A percentile compares a stretch with the other conserved stretches of the same genome.
Evolutionary conservation across 495 filamentous ascomycete genomes (phyloP).

Genomic region (Penicillium bovifimosum): DNA sequence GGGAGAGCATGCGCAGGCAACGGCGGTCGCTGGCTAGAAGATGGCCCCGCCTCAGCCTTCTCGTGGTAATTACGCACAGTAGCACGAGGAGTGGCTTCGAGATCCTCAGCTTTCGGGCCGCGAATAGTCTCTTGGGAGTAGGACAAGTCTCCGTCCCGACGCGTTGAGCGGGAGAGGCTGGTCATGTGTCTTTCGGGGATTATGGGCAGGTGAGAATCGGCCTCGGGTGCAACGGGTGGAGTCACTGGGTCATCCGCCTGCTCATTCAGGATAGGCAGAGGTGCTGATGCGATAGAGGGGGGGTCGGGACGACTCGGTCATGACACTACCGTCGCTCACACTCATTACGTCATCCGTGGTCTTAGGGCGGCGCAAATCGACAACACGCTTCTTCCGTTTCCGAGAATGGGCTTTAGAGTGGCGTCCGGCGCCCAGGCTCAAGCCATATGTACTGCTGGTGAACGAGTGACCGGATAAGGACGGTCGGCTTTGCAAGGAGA

Average conservation of each 20-base stretch:
- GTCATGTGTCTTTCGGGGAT: constrained; percentile 38
- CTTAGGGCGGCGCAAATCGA: constrained; percentile 72
- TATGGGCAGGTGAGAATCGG: constrained; percentile 28
- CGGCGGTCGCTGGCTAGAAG: constrained; percentile 19
- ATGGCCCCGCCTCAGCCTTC: constrained; percentile 31
- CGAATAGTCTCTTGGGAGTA: constrained; percentile 25
- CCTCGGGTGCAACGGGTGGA: constrained; percentile 36
- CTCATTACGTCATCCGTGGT: constrained; percentile 51
- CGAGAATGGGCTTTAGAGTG: constrained; percentile 62
- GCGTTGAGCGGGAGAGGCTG: constrained; percentile 29
- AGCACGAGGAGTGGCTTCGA: constrained; percentile 36
- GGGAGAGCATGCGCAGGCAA: constrained; percentile 36
- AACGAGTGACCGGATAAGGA: constrained; percentile 31
- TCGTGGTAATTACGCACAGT: constrained; percentile 21
- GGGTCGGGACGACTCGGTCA: constrained; percentile 35
- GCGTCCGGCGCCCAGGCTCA: constrained; percentile 58
- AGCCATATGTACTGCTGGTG: constrained; percentile 47
- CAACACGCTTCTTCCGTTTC: constrained; percentile 88
- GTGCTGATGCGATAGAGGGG: constrained; percentile 41
- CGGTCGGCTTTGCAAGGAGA: constrained; percentile 37
- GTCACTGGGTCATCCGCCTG: constrained; percentile 43
- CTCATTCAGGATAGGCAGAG: constrained; percentile 37
- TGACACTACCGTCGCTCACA: constrained; percentile 45
- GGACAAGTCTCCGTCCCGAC: constrained; percentile 24
- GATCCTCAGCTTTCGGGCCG: constrained; percentile 21